Percentiles rank a stretch among this genome's conserved stretches.
Conservation (phyloP, 2,329 filamentous ascomycete species). For the Aspergillus phoenicis region DNA sequence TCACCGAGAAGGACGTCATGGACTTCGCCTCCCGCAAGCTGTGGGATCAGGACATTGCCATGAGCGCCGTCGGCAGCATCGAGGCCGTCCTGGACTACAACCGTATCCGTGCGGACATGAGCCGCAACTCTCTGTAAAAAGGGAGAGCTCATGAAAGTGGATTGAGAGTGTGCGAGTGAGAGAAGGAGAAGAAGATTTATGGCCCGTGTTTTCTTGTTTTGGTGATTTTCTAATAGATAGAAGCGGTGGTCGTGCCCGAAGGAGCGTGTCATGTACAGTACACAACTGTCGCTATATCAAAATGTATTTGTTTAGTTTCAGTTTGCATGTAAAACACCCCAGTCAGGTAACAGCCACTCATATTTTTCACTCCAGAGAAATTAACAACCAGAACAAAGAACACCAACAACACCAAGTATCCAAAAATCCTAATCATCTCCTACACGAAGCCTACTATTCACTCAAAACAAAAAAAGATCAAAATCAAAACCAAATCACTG, state of each 20-base stretch:
- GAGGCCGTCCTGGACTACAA: constrained; percentile 70
- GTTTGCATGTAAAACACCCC: neutral
- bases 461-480: no score
- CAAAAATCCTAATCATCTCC: neutral
- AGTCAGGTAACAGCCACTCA: neutral
- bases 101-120: constrained; percentile 75
- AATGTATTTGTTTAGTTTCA: constrained; percentile 22
- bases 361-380: neutral
- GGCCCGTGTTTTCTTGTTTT: constrained; percentile 23
- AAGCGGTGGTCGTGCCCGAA: constrained; percentile 24
- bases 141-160: no score
- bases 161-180: neutral
- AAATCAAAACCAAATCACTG: no score
- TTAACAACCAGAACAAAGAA: neutral
- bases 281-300: constrained; percentile 38
- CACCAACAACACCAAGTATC: neutral
- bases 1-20: constrained; percentile 97
- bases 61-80: constrained; percentile 89
- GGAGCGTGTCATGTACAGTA: constrained; percentile 38
- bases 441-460: neutral
- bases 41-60: constrained; percentile 95
- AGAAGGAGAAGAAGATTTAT: constrained; percentile 19
- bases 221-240: constrained; percentile 32
- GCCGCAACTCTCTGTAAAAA: constrained; percentile 63
- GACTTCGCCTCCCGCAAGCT: constrained; percentile 91